phyloP scores from a whole-genome alignment of 116 monocot genomes.

The Iris pallida region DNA sequence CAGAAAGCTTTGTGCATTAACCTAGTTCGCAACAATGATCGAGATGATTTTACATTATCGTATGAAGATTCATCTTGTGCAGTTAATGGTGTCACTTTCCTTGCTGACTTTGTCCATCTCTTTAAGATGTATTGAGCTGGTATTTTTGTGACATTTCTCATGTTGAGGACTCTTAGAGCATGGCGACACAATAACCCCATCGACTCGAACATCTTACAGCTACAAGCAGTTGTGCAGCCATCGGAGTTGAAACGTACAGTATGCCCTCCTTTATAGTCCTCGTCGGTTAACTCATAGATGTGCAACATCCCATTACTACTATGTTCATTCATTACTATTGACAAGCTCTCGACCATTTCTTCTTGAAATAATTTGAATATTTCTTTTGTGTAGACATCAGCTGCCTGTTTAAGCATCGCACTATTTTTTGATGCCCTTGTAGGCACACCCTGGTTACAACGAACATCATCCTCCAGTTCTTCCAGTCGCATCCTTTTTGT shows the following conservation, averaged over 20 bases:
- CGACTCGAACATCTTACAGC: slow-evolving; percentile 19
- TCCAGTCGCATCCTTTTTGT: not conserved
- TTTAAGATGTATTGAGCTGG: slow-evolving; percentile 23
- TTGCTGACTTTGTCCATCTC: slow-evolving; percentile 27
- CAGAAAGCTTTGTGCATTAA: not conserved
- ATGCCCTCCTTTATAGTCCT: slow-evolving; percentile 1
- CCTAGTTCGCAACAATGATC: not conserved
- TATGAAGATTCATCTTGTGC: not conserved
- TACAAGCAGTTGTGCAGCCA: not conserved
- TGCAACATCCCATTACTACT: slow-evolving; percentile 3
- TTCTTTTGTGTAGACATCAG: slow-evolving; percentile 20
- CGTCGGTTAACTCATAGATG: slow-evolving; percentile 8
- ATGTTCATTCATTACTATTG: slow-evolving; percentile 6
- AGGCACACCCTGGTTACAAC: slow-evolving; percentile 15
- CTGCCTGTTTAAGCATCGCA: slow-evolving; percentile 18
- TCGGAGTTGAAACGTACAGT: slow-evolving; percentile 8
- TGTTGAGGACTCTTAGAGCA: slow-evolving; percentile 13
- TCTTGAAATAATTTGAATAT: slow-evolving; percentile 19
- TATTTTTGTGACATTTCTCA: slow-evolving; percentile 16
- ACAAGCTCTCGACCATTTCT: slow-evolving; percentile 12
- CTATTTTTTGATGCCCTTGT: slow-evolving; percentile 10
- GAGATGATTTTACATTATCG: too few relatives aligned
- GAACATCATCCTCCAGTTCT: slow-evolving; percentile 21
- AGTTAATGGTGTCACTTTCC: slow-evolving; percentile 4
- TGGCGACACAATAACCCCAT: slow-evolving; percentile 26